Evolutionary conservation across 345 rosid species (phyloP), one percentile per base, ranked within the genome.

Genomic region (Brassica cretica): DNA sequence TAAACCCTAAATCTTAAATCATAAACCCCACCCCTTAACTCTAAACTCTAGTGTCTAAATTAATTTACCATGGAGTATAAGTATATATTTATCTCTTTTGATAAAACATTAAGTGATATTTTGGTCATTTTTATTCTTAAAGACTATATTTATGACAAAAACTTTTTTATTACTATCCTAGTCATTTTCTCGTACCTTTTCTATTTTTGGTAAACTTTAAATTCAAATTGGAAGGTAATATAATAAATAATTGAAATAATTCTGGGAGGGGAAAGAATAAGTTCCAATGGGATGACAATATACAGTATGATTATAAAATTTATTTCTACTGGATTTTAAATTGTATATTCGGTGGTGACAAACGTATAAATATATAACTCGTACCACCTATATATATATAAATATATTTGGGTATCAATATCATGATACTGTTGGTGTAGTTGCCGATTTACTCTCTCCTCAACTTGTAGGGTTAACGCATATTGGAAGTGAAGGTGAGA

Each of bases 121-220:
- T 19, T 19, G 21, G 21, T 19, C 21, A 19, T 19, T 19, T 19
- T 19, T 19, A 19, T 19, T 19, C 21, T 19, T 19, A 19, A 19
- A 19, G 21, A 1, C 21, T 19, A 19, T 19, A 19, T 19, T 19
- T 19, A 1, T 19, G 21, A 19, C 21, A 19, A 19, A 19, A 19
- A 19, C 21, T 19, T 19, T 19, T 19, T 19, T 19, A 19, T 0
- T 19, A 19, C 21, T 19, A 19, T 19, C 21, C 21, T 19, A 19
- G 1, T 19, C 1, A 19, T 19, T 19, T 19, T 19, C 21, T 19
- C 21, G 21, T 19, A 19, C 21, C 84, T 86, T 90, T 90, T 85
- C 96, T 90, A 83, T 83, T 89, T 89, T 89, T 85, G 84, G 96
- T 77, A 90, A 64, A 10, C 18, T 18, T 55, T 0, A 25, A 55